Base-by-base conservation (phyloP, 306 rosid species). In the Cucumis melo region DNA sequence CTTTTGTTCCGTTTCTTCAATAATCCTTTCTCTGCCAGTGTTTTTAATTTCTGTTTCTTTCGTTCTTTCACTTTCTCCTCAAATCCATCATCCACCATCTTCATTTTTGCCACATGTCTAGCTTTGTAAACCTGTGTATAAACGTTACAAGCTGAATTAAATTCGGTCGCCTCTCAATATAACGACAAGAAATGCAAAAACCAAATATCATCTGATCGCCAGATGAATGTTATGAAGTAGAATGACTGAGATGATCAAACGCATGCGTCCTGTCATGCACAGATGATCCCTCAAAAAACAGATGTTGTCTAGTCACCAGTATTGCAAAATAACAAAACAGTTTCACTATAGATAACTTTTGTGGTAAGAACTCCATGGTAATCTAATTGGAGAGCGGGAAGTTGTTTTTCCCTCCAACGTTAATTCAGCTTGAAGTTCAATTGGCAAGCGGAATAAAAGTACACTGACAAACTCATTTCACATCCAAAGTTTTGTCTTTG, bases 61-160 rank as follows among this genome's bases (percentile, higher is more conserved):
- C 96, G 83, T 75, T 87, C 93, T 71, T 91, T 79, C 23, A 86
- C 94, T 82, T 81, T 87, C 85, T 91, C 91, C 59, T 86, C 91
- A 81, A 90, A 93, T 42, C 92, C 97, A 75, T 89, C 93, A 81
- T 91, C 94, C 81, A 86, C 67, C 94, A 93, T 91, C 78, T 85
- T 91, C 93, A 93, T 93, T 42, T 39, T 78, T 21, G 92, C 97
- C 42, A 88, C 94, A 56, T 86, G 87, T 75, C 84, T 88, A 41
- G 97, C 98, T 68, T 83, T 88, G 85, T 80, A 90, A 83, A 91
- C 76, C 61, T 73, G 61, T 17, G 4, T 8, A 27, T 17, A 53
- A 73, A 48, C 44, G 27, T 73, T 29, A 5, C 46, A 51, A 29
- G 10, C 46, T 15, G 15, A 29, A 32, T 29, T 17, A 9, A 50